Evolutionary conservation across 352 stramenopile species (phyloP), one percentile per base, ranked within the genome.

Genomic region (Pythium plurisporium): DNA sequence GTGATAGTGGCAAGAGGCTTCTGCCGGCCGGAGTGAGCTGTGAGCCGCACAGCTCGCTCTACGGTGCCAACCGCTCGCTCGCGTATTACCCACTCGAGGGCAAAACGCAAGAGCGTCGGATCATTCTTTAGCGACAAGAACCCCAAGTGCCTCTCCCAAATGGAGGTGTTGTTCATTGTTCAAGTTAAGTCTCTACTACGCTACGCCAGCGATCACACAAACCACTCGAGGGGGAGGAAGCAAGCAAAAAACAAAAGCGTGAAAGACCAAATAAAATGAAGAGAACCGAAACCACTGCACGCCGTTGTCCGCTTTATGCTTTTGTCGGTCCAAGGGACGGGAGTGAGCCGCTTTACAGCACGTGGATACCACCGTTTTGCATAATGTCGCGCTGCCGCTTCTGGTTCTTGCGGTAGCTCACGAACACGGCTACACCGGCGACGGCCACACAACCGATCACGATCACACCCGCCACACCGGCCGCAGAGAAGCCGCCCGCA

Each of bases 331-430:
- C 19, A 43, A 27, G 31, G 17, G 26, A 19, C 7, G 20, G 22
- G 14, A 17, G 22, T 10, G 5, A 12, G 23, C 4, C 42, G 20
- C 9, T 23, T 44, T 72, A 77, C 43, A 77, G 34, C 43, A 74
- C 56, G 37, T 74, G 65, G 55, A 77, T 74, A 26, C 70, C 70
- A 8, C 70, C 70, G 53, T 87, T 82, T 44, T 82, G 76, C 74
- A 91, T 86, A 51, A 91, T 91, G 54, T 89, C 73, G 44, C 74
- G 78, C 68, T 91, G 81, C 33, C 78, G 74, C 52, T 69, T 62
- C 72, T 91, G 77, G 67, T 91, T 91, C 69, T 75, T 91, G 56
- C 75, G 76, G 69, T 91, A 91, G 69, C 81, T 89, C 53, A 76
- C 65, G 51, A 87, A 70, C 22, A 84, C 68, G 34, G 70, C 77